These are phyloP conservation scores for Flagelloscypha sp. DNA, from an alignment of 768 basidiomycete genomes.

Conservation along the genomic window DNA sequence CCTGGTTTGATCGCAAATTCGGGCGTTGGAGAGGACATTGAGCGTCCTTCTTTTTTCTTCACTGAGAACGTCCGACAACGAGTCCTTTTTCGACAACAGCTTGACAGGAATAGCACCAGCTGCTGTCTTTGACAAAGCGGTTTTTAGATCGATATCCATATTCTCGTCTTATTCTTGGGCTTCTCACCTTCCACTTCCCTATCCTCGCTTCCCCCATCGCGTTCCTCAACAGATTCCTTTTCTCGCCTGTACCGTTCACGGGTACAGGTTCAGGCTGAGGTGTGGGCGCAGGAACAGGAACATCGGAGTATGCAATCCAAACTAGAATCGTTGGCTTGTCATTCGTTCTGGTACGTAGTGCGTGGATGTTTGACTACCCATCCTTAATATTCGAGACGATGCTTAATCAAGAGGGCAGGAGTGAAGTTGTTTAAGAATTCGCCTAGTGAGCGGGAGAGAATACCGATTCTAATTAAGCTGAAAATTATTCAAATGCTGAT, in stretches of 20 bases:
- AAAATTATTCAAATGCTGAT: neutral
- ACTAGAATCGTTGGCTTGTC: conserved; percentile 81
- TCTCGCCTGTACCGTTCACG: conserved; percentile 20
- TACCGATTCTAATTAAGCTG: conserved; percentile 81
- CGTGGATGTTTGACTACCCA: conserved; percentile 88
- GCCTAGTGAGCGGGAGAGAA: conserved; percentile 58
- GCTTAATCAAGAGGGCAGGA: conserved; percentile 66
- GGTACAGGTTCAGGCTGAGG: conserved; percentile 35
- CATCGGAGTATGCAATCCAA: conserved; percentile 75
- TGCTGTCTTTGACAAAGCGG: conserved; percentile 6
- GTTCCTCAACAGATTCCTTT: conserved; percentile 17
- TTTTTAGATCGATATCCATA: conserved; percentile 12
- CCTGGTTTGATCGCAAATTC: too few relatives aligned
- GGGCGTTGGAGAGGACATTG: too few relatives aligned
- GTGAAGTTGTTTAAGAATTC: conserved; percentile 76
- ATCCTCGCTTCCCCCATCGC: conserved; percentile 14
- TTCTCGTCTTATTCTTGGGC: conserved; percentile 39
- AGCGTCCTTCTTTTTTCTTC: conserved; percentile 12
- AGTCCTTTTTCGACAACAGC: neutral
- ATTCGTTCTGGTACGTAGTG: conserved; percentile 83
- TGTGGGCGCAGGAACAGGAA: conserved; percentile 50
- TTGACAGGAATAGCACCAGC: too few relatives aligned
- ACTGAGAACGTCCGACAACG: too few relatives aligned
- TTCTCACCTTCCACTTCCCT: conserved; percentile 25
- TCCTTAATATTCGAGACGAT: conserved; percentile 63